Percentiles rank a stretch among this genome's conserved stretches.
Conservation (phyloP, 805 yeast species). For the Tetrapisispora taiwanensis region DNA sequence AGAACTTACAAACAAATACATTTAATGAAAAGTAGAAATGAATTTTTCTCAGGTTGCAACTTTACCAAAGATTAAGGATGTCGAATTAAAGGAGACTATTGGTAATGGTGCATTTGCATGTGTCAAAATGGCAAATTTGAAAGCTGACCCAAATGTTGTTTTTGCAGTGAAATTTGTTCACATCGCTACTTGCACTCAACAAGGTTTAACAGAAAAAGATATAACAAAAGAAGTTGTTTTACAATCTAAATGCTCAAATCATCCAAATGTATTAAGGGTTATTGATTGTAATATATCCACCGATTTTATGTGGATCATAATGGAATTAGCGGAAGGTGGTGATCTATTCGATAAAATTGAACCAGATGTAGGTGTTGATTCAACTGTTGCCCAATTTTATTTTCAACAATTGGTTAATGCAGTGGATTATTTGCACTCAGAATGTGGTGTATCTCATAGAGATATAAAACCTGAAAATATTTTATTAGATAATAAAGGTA, state of each 20-base stretch:
- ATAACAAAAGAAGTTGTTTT: slow-evolving; percentile 45
- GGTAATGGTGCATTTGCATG: slow-evolving; percentile 64
- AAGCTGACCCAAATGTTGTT: slow-evolving; percentile 29
- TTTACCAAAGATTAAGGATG: slow-evolving; percentile 40
- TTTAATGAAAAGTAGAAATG: not conserved
- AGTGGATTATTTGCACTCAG: slow-evolving; percentile 46
- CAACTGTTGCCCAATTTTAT: slow-evolving; percentile 57
- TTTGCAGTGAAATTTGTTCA: slow-evolving; percentile 54
- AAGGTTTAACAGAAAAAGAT: slow-evolving; percentile 32
- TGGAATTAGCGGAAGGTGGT: slow-evolving; percentile 67
- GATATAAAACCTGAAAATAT: slow-evolving; percentile 73
- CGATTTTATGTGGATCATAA: slow-evolving; percentile 52
- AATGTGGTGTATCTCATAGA: slow-evolving; percentile 61
- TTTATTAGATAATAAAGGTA: slow-evolving; percentile 51
- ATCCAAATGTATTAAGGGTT: slow-evolving; percentile 50
- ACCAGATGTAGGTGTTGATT: slow-evolving; percentile 62
- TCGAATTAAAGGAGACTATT: slow-evolving; percentile 41
- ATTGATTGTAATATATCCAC: slow-evolving; percentile 44
- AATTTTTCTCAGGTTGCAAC: slow-evolving; percentile 3
- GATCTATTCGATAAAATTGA: slow-evolving; percentile 72
- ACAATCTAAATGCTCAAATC: slow-evolving; percentile 49
- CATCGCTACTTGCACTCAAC: slow-evolving; percentile 28
- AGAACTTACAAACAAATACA: too few relatives aligned
- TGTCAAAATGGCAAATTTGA: slow-evolving; percentile 41
- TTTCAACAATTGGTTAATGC: slow-evolving; percentile 58